phyloP scores from a whole-genome alignment of 306 rosid genomes.

The Purshia tridentata region DNA sequence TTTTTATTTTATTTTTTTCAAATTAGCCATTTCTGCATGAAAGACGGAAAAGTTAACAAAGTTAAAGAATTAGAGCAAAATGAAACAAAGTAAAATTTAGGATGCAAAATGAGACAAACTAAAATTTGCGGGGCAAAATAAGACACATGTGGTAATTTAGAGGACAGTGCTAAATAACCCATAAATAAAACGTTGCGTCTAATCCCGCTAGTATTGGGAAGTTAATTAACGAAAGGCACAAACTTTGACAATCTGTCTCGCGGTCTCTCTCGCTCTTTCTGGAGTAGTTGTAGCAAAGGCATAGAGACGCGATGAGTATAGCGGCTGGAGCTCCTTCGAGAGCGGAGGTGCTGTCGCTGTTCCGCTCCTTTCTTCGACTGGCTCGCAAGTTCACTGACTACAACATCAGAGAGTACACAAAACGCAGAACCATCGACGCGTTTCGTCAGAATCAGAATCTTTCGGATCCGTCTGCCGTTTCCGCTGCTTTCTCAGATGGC shows the following conservation, averaged over 20 bases:
- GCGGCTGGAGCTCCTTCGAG: slow-evolving; percentile 25
- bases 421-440: slow-evolving; percentile 52
- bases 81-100: no score
- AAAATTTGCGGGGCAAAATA: no score
- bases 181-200: neutral
- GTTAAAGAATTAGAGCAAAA: no score
- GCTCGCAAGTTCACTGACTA: slow-evolving; percentile 56
- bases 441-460: slow-evolving; percentile 47
- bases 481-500: slow-evolving; percentile 45
- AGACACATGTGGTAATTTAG: no score
- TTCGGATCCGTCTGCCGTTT: slow-evolving; percentile 35
- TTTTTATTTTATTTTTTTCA: no score
- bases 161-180: no score
- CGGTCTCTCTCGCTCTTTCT: neutral
- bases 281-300: neutral
- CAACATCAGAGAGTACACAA: slow-evolving; percentile 60
- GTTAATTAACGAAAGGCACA: neutral
- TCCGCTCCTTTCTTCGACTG: slow-evolving; percentile 48
- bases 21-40: no score
- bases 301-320: neutral
- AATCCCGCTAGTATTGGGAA: neutral
- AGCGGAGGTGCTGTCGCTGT: slow-evolving; percentile 34
- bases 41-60: no score
- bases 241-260: neutral
- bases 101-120: no score